These are phyloP conservation scores for Candida sp. DNA, from an alignment of 1,139 yeast genomes.

Conservation along the genomic window DNA sequence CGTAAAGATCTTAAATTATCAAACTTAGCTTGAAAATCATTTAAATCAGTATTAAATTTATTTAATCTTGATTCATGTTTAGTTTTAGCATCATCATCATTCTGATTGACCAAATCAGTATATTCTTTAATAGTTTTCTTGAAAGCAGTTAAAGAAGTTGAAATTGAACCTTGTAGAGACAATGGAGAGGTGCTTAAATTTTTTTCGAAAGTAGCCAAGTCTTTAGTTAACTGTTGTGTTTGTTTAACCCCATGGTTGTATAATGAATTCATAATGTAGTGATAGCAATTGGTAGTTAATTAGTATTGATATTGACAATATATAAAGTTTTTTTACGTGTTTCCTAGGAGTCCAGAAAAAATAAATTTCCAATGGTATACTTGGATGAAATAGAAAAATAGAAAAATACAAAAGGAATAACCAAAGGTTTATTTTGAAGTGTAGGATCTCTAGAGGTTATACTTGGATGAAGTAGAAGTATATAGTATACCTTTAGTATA, in stretches of 20 bases:
- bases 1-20: constrained; percentile 61
- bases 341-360: not conserved
- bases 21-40: constrained; percentile 55
- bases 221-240: constrained; percentile 67
- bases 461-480: no score
- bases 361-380: no score
- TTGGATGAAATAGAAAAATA: no score
- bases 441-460: no score
- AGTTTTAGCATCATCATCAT: constrained; percentile 50
- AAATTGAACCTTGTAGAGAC: constrained; percentile 77
- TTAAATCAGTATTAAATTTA: constrained; percentile 59
- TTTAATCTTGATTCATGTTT: constrained; percentile 64
- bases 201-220: constrained; percentile 63
- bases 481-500: no score
- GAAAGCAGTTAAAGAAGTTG: constrained; percentile 77
- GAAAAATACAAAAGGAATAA: no score
- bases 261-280: constrained; percentile 59
- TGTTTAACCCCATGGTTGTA: constrained; percentile 91
- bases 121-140: constrained; percentile 78
- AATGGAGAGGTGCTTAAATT: constrained; percentile 69
- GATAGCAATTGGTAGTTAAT: no score
- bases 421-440: no score
- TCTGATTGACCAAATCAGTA: constrained; percentile 60
- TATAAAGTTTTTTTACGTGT: not conserved
- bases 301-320: no score